These are phyloP conservation scores for Carnegiea gigantea DNA, from an alignment of 179 eudicot genomes.

Conservation along the genomic window DNA sequence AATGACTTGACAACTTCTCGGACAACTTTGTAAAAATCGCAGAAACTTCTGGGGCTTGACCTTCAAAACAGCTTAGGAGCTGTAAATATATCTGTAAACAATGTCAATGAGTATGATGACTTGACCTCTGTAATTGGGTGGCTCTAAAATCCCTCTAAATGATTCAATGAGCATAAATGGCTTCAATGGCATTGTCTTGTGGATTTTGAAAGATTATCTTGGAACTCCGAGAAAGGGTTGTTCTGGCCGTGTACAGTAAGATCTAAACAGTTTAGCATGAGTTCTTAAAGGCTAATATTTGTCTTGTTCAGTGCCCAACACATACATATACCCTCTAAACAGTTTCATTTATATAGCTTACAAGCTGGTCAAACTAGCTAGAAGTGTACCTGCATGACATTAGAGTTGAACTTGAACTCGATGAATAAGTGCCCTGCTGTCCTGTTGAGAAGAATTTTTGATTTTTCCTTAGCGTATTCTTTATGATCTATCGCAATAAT, in stretches of 20 bases:
- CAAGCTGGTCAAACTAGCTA: background rate
- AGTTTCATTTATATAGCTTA: background rate
- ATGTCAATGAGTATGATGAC: too few relatives aligned
- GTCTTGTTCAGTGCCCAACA: too few relatives aligned
- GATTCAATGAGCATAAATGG: background rate
- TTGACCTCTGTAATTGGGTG: too few relatives aligned
- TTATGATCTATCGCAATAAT: background rate
- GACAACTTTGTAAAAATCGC: too few relatives aligned
- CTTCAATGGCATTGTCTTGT: background rate
- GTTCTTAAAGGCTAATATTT: background rate
- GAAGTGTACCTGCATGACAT: background rate
- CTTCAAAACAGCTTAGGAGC: too few relatives aligned
- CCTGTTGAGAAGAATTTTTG: background rate
- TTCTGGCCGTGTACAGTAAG: background rate
- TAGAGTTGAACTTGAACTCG: too few relatives aligned
- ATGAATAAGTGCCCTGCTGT: background rate
- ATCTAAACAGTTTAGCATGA: background rate
- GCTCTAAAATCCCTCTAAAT: too few relatives aligned
- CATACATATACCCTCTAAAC: too few relatives aligned
- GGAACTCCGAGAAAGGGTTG: background rate
- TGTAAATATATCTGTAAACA: too few relatives aligned
- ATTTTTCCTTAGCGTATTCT: background rate
- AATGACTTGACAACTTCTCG: too few relatives aligned
- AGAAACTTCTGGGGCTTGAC: too few relatives aligned
- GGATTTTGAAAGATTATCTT: background rate